A percentile compares a stretch with the other conserved stretches of the same genome.
Conservation (phyloP, 2,329 filamentous ascomycete species). For the Paecilomyces formosus region DNA sequence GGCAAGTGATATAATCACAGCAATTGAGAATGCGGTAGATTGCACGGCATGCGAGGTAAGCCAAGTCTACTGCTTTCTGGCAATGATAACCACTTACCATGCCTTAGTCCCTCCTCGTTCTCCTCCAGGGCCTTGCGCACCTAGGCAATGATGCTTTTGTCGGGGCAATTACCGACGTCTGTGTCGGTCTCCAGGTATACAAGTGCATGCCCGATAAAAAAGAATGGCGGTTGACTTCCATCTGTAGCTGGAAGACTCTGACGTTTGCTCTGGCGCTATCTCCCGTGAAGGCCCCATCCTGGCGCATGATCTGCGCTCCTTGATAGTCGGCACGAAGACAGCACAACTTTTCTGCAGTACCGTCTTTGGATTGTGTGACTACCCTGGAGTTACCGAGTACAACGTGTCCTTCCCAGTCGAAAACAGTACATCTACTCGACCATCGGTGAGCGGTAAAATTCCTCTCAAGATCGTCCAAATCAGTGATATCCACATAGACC, state of each 20-base stretch:
- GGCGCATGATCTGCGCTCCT: conserved; percentile 41
- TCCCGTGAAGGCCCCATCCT: conserved; percentile 48
- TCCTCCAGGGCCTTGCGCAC: conserved; percentile 38
- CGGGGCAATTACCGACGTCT: conserved; percentile 28
- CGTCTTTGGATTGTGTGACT: conserved; percentile 48
- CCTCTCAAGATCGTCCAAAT: conserved; percentile 52
- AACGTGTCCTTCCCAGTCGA: conserved; percentile 38
- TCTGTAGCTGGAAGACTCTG: conserved; percentile 41
- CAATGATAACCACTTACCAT: not conserved
- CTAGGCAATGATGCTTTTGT: conserved; percentile 39
- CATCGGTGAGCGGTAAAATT: conserved; percentile 38
- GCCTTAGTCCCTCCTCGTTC: conserved; percentile 24
- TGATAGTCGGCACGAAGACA: conserved; percentile 43
- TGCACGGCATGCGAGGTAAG: not conserved
- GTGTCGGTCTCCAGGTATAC: conserved; percentile 27
- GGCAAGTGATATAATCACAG: not conserved
- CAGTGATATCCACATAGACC: conserved; percentile 55
- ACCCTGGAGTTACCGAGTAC: conserved; percentile 39
- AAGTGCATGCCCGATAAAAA: not conserved
- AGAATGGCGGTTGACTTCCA: not conserved
- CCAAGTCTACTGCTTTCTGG: not conserved
- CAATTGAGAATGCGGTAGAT: not conserved
- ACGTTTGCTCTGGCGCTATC: conserved; percentile 50
- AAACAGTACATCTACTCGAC: conserved; percentile 31
- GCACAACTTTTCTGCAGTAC: conserved; percentile 47